phyloP scores from a whole-genome alignment of 2,329 filamentous ascomycete genomes.

The Venturia asperata region DNA sequence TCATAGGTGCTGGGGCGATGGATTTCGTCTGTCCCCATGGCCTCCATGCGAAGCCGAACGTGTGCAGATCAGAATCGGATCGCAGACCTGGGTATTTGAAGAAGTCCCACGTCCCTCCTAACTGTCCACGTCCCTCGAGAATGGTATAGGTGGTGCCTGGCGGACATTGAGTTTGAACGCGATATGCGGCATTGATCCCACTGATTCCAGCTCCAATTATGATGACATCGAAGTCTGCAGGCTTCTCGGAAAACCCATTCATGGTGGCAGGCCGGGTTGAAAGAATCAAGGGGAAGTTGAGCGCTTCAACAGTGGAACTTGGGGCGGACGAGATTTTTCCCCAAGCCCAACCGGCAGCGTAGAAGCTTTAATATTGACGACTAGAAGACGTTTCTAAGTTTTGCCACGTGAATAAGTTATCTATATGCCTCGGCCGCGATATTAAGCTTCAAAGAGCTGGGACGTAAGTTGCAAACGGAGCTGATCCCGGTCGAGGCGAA shows the following conservation, averaged over 20 bases:
- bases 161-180: constrained; percentile 50
- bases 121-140: constrained; percentile 56
- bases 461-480: not conserved
- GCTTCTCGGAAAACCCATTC: constrained; percentile 21
- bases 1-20: constrained; percentile 40
- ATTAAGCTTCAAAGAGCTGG: not conserved
- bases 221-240: constrained; percentile 39
- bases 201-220: constrained; percentile 69
- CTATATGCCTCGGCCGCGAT: constrained; percentile 7
- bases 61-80: constrained; percentile 44
- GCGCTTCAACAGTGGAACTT: no score
- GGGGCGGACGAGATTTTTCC: not conserved
- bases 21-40: constrained; percentile 51
- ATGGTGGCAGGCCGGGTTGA: not conserved
- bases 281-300: not conserved
- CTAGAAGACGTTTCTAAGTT: not conserved
- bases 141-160: constrained; percentile 56
- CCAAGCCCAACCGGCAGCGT: not conserved
- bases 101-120: constrained; percentile 74
- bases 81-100: constrained; percentile 68
- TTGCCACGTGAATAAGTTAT: constrained; percentile 11
- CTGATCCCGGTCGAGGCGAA: not conserved
- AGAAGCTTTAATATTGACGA: not conserved
- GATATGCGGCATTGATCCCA: constrained; percentile 68
- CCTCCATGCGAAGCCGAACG: constrained; percentile 57